Percentiles rank a stretch among this genome's conserved stretches.
phyloP scores from a whole-genome alignment of 805 yeast genomes.

The Ogataea degrootiae region DNA sequence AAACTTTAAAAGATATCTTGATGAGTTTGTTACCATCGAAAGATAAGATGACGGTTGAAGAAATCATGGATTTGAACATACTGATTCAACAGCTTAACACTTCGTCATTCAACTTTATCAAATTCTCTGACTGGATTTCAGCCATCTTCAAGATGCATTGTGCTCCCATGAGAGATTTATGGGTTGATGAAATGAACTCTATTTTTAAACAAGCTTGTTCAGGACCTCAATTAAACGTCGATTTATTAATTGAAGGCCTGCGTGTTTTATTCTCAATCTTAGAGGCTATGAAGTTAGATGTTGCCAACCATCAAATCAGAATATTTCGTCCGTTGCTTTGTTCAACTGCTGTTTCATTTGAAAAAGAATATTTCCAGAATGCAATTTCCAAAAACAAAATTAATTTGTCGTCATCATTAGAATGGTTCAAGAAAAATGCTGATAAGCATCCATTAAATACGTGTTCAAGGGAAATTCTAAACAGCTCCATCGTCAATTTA shows the following conservation, averaged over 20 bases:
- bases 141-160: slow-evolving; percentile 80
- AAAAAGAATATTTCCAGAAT: slow-evolving; percentile 70
- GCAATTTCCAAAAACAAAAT: slow-evolving; percentile 51
- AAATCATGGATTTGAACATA: slow-evolving; percentile 71
- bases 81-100: slow-evolving; percentile 69
- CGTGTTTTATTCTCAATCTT: slow-evolving; percentile 74
- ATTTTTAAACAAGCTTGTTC: slow-evolving; percentile 46
- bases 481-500: slow-evolving; percentile 54
- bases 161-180: slow-evolving; percentile 90
- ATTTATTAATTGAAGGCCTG: slow-evolving; percentile 66
- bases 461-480: slow-evolving; percentile 30
- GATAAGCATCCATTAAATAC: slow-evolving; percentile 6
- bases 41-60: slow-evolving; percentile 62
- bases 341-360: slow-evolving; percentile 85
- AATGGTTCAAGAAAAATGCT: slow-evolving; percentile 54
- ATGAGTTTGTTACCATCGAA: slow-evolving; percentile 71
- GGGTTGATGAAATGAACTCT: slow-evolving; percentile 79
- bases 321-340: slow-evolving; percentile 77
- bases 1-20: slow-evolving; percentile 73
- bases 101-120: slow-evolving; percentile 68
- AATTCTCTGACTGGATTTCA: slow-evolving; percentile 70
- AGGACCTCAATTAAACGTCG: slow-evolving; percentile 18
- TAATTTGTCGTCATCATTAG: slow-evolving; percentile 53
- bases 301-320: slow-evolving; percentile 90
- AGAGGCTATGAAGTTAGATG: slow-evolving; percentile 93